Evolutionary conservation across 2,329 filamentous ascomycete species (phyloP), one percentile per base, ranked within the genome.

Genomic region (Diaporthe sp.): DNA sequence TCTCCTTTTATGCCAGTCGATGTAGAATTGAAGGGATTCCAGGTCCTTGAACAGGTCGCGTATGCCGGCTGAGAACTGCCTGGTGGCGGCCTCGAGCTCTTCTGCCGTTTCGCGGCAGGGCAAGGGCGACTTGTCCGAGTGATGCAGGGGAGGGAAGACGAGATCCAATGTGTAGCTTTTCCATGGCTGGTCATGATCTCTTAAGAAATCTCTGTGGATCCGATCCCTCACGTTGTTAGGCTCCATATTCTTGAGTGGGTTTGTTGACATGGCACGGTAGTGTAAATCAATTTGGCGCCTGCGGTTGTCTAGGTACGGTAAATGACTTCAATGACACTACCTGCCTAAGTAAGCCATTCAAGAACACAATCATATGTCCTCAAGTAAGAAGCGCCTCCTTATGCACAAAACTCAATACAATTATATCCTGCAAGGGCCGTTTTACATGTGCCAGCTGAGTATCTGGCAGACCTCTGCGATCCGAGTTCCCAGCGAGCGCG

Each of bases 41-140:
- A 63, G 37, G n/a, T 15, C 58, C 1, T 74, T 72, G 71, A 79
- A 76, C 65, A 78, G 74, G 34, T 73, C 76, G 55, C 77, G 77
- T 15, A 77, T 39, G 71, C 78, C 71, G 71, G 77, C 73, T 63
- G 76, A 79, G 68, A 78, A 76, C 47, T 76, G 71, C 72, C 61
- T 44, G 61, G 78, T 76, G 75, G 78, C 44, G n/a, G 75, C 75
- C 60, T 77, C 75, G 63, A 76, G 73, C 65, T 67, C 78, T 67
- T 51, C 76, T 37, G 53, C 42, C 44, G 78, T 55, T 63, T 79
- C 78, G 47, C 73, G 63, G 73, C 77, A 79, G 22, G 42, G 53
- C 79, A 74, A 70, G 22, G 57, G 74, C 20, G 51, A 61, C 31
- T 60, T 71, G 42, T 37, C 51, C 25, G 28, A 67, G 71, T 77